Evolutionary conservation across 495 filamentous ascomycete genomes (phyloP).

Genomic region (Aspergillus funiculosus): DNA sequence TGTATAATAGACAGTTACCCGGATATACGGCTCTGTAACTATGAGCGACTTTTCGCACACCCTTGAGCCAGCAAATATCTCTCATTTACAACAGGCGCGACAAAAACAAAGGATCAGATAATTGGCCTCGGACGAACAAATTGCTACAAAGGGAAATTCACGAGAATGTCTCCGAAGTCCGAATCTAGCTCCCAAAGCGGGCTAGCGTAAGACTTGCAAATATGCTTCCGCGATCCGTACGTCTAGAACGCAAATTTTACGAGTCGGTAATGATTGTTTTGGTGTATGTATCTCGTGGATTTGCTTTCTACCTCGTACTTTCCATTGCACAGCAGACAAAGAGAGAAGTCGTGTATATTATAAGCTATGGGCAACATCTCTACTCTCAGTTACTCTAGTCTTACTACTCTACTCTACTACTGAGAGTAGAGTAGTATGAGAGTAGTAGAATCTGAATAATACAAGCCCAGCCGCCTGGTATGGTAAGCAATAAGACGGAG

Average conservation of each 20-base stretch:
- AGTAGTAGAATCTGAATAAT: too few species aligned
- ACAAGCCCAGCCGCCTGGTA: too few species aligned
- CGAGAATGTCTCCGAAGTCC: conserved; percentile 20
- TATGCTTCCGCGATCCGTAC: conserved; percentile 18
- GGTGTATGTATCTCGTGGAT: too few species aligned
- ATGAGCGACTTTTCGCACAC: neutral
- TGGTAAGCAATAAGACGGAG: neutral
- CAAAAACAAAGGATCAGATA: conserved; percentile 10
- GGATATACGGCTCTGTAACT: conserved; percentile 21
- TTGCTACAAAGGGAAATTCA: conserved; percentile 13
- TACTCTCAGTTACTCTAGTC: too few species aligned
- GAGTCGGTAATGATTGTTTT: too few species aligned
- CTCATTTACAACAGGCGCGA: conserved; percentile 1
- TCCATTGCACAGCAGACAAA: too few species aligned
- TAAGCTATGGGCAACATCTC: too few species aligned
- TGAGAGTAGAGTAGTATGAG: too few species aligned
- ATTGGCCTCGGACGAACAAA: conserved; percentile 10
- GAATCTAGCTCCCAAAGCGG: conserved; percentile 13
- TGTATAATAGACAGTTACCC: neutral
- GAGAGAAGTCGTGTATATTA: too few species aligned
- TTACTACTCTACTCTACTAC: too few species aligned
- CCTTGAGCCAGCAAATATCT: neutral
- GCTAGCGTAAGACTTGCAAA: neutral
- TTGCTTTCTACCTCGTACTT: too few species aligned
- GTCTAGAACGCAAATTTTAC: conserved; percentile 3